Percentiles rank a stretch among this genome's conserved stretches.
Evolutionary conservation across 345 rosid genomes (phyloP).

Genomic region (Eucalyptus urophylla): DNA sequence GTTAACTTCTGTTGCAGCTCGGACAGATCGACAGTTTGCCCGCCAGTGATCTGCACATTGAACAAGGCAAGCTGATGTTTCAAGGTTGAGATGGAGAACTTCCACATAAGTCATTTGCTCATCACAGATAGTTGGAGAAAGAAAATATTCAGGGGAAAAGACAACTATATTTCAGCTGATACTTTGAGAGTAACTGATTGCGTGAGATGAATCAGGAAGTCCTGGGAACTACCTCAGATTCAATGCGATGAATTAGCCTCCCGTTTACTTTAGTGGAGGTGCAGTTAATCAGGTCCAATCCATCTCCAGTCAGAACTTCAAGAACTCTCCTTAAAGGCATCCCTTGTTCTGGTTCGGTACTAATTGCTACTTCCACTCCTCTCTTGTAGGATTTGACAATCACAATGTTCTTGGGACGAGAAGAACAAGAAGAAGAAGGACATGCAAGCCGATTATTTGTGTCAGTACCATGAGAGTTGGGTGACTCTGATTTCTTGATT

Average conservation of each 20-base stretch:
- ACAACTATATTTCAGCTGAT: neutral
- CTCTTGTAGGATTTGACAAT: neutral
- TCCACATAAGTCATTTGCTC: neutral
- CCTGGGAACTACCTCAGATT: slow-evolving; percentile 11
- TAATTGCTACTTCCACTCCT: slow-evolving; percentile 15
- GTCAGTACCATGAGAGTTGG: neutral
- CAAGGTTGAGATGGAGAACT: neutral
- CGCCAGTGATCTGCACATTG: neutral
- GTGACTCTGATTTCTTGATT: neutral
- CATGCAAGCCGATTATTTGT: neutral
- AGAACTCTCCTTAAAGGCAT: slow-evolving; percentile 12
- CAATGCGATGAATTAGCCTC: slow-evolving; percentile 3
- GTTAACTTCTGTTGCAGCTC: slow-evolving; percentile 4
- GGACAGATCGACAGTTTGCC: neutral
- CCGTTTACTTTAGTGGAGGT: slow-evolving; percentile 1
- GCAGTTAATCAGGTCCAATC: slow-evolving; percentile 11
- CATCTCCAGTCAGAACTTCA: neutral
- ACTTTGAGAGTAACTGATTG: neutral
- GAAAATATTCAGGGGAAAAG: neutral
- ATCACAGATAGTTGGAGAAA: neutral
- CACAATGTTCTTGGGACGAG: neutral
- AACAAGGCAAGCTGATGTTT: neutral
- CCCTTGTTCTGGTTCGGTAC: neutral
- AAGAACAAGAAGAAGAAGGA: neutral
- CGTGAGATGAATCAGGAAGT: neutral